Percentiles rank a stretch among this genome's conserved stretches.
Evolutionary conservation across 1,139 yeast species (phyloP).

Genomic region (Protomyces inundatus): DNA sequence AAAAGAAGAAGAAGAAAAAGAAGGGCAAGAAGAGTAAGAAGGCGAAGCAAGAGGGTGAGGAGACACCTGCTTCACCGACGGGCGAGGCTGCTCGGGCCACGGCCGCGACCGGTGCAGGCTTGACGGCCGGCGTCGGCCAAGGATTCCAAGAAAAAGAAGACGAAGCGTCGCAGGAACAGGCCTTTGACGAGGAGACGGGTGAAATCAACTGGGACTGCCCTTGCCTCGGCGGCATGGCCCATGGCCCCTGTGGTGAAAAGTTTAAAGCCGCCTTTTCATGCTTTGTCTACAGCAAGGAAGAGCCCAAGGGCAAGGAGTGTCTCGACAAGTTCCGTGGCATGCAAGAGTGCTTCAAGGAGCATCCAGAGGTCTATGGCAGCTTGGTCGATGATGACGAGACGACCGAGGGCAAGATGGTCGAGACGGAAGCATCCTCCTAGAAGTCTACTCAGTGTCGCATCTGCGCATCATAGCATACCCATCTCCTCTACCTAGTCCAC

Average conservation of each 20-base stretch:
- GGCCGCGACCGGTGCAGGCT: background rate
- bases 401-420: slow-evolving; percentile 22
- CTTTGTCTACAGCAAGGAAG: slow-evolving; percentile 89
- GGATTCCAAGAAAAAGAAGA: slow-evolving; percentile 27
- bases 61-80: background rate
- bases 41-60: background rate
- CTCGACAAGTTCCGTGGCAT: slow-evolving; percentile 78
- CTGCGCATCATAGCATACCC: too few species aligned
- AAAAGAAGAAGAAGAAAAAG: slow-evolving; percentile 3
- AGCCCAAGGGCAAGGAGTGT: slow-evolving; percentile 97
- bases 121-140: background rate
- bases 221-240: slow-evolving; percentile 79
- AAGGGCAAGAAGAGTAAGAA: background rate
- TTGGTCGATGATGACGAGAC: slow-evolving; percentile 23
- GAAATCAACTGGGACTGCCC: slow-evolving; percentile 99
- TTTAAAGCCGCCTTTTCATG: slow-evolving; percentile 94
- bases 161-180: slow-evolving; percentile 48
- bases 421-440: background rate
- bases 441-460: too few species aligned
- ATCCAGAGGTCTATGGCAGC: slow-evolving; percentile 89
- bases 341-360: slow-evolving; percentile 90
- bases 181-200: slow-evolving; percentile 95
- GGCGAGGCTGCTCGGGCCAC: background rate
- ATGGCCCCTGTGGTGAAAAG: slow-evolving; percentile 84
- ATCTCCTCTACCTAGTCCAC: too few species aligned